These are phyloP conservation scores for Trichomonascaceae sp. DNA, from an alignment of 1,139 yeast genomes.

Conservation along the genomic window DNA sequence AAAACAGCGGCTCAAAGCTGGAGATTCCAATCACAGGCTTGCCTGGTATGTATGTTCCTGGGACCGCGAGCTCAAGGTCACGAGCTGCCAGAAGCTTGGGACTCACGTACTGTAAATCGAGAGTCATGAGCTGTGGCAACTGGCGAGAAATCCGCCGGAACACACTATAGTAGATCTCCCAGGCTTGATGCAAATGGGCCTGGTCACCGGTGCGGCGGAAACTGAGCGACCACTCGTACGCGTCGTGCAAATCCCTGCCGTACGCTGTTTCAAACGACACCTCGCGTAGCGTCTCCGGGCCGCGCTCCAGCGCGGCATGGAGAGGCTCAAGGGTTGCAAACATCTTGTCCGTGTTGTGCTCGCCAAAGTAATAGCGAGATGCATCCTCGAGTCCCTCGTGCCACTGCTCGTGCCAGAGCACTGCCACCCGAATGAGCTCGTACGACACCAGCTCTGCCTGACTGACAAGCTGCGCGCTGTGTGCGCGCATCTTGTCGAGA, in stretches of 20 bases:
- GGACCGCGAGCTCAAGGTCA: slow-evolving; percentile 78
- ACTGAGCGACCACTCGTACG: slow-evolving; percentile 84
- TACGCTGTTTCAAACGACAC: slow-evolving; percentile 87
- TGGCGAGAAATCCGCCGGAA: slow-evolving; percentile 85
- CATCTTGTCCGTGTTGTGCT: slow-evolving; percentile 91
- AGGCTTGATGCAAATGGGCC: slow-evolving; percentile 86
- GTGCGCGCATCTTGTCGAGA: slow-evolving; percentile 82
- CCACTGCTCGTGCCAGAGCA: slow-evolving; percentile 97
- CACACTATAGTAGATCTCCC: slow-evolving; percentile 93
- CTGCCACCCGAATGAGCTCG: slow-evolving; percentile 89
- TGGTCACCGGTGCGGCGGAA: slow-evolving; percentile 76
- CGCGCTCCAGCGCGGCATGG: slow-evolving; percentile 67
- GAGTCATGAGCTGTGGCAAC: slow-evolving; percentile 70
- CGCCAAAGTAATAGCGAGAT: slow-evolving; percentile 84
- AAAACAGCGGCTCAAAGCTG: slow-evolving; percentile 66
- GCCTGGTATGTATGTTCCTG: slow-evolving; percentile 87
- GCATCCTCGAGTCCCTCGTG: slow-evolving; percentile 97
- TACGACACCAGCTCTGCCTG: slow-evolving; percentile 92
- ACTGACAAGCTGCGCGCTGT: slow-evolving; percentile 71
- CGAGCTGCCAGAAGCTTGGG: slow-evolving; percentile 66
- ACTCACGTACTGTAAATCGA: slow-evolving; percentile 87
- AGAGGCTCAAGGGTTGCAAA: slow-evolving; percentile 81
- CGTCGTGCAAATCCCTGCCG: slow-evolving; percentile 87
- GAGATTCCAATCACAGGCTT: slow-evolving; percentile 62
- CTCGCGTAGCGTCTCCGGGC: slow-evolving; percentile 89